Conservation (phyloP, 345 rosid genomes). For the Syzygium jambos region DNA sequence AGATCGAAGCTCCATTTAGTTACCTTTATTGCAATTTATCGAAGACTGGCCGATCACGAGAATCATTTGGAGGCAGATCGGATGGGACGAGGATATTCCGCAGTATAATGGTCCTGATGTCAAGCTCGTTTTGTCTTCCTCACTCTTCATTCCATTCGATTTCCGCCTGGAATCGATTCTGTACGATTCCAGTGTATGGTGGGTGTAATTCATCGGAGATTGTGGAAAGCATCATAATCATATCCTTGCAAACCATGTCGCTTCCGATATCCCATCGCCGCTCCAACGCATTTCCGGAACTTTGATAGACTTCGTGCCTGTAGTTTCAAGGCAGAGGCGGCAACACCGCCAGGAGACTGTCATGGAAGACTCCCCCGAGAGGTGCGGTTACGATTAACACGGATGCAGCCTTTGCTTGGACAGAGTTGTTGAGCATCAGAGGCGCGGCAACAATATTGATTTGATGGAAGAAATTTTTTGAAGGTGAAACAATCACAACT, state of each 20-base stretch:
- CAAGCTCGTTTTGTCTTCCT: neutral
- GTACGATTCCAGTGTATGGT: neutral
- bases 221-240: neutral
- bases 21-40: rapidly evolving
- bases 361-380: neutral
- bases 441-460: no score
- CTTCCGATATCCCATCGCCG: neutral
- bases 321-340: neutral
- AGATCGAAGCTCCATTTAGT: neutral
- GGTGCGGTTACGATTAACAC: neutral
- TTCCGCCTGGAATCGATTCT: neutral
- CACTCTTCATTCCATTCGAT: neutral
- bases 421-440: no score
- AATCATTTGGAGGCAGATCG: neutral
- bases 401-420: neutral
- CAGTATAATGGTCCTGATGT: neutral
- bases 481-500: no score
- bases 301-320: neutral
- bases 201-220: neutral
- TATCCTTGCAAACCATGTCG: neutral
- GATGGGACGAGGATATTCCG: neutral
- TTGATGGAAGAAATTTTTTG: no score
- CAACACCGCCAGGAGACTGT: neutral
- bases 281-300: neutral
- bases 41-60: neutral